These are phyloP conservation scores for Auricularia cornea DNA, from an alignment of 768 basidiomycete genomes.

Conservation along the genomic window DNA sequence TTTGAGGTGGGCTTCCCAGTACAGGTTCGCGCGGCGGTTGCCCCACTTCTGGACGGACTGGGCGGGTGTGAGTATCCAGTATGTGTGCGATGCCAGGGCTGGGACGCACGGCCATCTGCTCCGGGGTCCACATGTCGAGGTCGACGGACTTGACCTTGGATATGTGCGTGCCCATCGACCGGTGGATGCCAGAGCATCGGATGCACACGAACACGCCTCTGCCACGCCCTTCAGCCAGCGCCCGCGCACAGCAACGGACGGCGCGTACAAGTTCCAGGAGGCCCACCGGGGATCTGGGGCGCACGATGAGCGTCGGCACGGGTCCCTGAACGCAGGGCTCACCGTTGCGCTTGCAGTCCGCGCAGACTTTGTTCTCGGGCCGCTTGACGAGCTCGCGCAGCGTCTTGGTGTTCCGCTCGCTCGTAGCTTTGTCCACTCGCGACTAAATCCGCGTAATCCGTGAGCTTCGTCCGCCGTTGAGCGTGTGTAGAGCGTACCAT, in stretches of 20 bases:
- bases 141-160: constrained; percentile 96
- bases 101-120: constrained; percentile 81
- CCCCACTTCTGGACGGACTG: constrained; percentile 92
- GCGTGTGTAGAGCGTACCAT: too few relatives aligned
- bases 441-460: too few relatives aligned
- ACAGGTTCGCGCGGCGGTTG: constrained; percentile 82
- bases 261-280: constrained; percentile 83
- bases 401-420: constrained; percentile 66
- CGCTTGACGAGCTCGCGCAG: constrained; percentile 82
- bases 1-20: constrained; percentile 96
- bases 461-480: too few relatives aligned
- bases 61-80: background rate
- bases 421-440: constrained; percentile 65
- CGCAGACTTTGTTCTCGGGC: constrained; percentile 89
- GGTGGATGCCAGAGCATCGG: constrained; percentile 94
- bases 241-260: background rate
- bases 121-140: constrained; percentile 94
- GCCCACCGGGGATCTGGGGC: constrained; percentile 90
- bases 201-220: constrained; percentile 95
- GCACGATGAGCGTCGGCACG: background rate
- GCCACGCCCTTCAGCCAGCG: background rate
- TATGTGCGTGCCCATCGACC: constrained; percentile 97
- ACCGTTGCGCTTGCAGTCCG: constrained; percentile 97
- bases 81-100: background rate
- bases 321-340: constrained; percentile 17